These are phyloP conservation scores for Populus hybrid DNA, from an alignment of 441 rosid species.

Conservation along the genomic window DNA sequence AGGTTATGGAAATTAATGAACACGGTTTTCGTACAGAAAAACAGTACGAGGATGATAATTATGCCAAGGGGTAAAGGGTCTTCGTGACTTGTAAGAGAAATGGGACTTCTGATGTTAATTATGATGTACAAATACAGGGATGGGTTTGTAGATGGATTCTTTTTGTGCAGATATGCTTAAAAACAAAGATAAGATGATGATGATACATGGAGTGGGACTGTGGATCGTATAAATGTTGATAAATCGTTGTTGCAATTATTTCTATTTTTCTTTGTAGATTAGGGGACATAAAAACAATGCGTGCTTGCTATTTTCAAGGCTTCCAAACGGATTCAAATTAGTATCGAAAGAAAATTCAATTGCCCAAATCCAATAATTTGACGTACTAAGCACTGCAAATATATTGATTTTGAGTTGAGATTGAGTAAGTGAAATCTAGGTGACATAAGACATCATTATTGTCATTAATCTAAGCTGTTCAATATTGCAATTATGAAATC, in stretches of 20 bases:
- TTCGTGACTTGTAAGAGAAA: neutral
- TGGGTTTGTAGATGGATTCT: neutral
- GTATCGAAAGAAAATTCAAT: neutral
- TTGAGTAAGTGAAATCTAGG: too few species aligned
- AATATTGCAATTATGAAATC: too few species aligned
- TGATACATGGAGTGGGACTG: neutral
- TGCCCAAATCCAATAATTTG: neutral
- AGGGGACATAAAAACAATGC: neutral
- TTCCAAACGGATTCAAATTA: neutral
- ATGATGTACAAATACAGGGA: neutral
- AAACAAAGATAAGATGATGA: neutral
- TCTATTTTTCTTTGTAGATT: neutral
- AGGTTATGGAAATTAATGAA: neutral
- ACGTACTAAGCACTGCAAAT: too few species aligned
- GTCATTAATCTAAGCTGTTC: too few species aligned
- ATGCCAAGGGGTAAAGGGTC: neutral
- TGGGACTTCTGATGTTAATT: neutral
- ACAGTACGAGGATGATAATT: neutral
- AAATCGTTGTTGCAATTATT: too few species aligned
- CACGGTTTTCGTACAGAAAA: neutral
- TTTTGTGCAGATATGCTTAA: neutral
- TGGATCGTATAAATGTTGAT: too few species aligned
- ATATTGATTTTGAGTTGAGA: too few species aligned
- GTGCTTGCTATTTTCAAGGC: neutral
- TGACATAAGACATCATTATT: too few species aligned